Percentiles rank a stretch among this genome's conserved stretches.
These are phyloP conservation scores for Pseudogymnoascus sp. DNA, from an alignment of 2,329 filamentous ascomycete genomes.

Conservation along the genomic window DNA sequence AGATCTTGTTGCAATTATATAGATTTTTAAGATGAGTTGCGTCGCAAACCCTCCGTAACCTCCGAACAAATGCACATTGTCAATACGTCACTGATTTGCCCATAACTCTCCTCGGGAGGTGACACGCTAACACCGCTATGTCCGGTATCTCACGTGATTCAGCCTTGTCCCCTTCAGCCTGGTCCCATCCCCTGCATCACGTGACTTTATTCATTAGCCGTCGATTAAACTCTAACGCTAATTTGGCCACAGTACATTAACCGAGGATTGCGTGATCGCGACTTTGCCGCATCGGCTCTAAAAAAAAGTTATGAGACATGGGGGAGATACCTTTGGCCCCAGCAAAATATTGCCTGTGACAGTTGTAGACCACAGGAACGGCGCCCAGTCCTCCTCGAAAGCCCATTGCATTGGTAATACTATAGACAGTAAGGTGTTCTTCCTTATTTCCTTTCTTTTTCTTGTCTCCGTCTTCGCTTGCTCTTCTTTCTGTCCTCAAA, in stretches of 20 bases:
- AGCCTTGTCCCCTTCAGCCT: not conserved
- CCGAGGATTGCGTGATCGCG: slow-evolving; percentile 8
- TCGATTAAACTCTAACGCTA: not conserved
- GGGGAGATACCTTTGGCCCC: slow-evolving; percentile 3
- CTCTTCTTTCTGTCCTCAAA: slow-evolving; percentile 9
- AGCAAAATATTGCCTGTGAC: slow-evolving; percentile 8
- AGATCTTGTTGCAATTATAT: not conserved
- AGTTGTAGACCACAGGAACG: slow-evolving; percentile 2
- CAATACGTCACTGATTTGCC: not conserved
- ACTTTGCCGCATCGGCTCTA: slow-evolving; percentile 12
- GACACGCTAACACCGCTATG: not conserved
- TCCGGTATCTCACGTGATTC: not conserved
- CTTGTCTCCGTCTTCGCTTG: slow-evolving; percentile 13
- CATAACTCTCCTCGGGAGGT: not conserved
- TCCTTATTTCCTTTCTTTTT: slow-evolving; percentile 16
- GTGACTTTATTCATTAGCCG: not conserved
- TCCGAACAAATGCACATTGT: not conserved
- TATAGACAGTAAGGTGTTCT: slow-evolving; percentile 7
- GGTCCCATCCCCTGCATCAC: not conserved
- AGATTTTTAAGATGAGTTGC: not conserved
- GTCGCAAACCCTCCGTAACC: not conserved
- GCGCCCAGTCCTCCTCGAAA: not conserved
- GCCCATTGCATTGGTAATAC: not conserved
- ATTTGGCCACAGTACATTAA: not conserved
- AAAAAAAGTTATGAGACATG: slow-evolving; percentile 14